A percentile compares a stretch with the other conserved stretches of the same genome.
phyloP scores from a whole-genome alignment of 495 filamentous ascomycete genomes.

The Talaromyces wortmannii region DNA sequence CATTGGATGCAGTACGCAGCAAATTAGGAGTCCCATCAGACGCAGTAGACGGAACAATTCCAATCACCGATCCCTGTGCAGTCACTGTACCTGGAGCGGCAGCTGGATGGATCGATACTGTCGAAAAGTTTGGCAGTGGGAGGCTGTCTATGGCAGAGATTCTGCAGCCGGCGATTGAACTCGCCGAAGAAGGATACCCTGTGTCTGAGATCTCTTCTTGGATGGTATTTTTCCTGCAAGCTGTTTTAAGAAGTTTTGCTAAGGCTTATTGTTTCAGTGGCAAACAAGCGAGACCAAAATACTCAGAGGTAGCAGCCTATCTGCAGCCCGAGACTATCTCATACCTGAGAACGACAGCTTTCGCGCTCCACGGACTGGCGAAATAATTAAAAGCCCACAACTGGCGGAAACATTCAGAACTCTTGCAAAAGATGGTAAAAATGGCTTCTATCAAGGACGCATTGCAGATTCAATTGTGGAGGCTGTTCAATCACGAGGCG shows the following conservation, averaged over 20 bases:
- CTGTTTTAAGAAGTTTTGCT: background rate
- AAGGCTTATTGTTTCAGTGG: constrained; percentile 48
- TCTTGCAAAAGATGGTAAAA: constrained; percentile 73
- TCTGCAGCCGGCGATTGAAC: constrained; percentile 71
- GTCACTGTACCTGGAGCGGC: constrained; percentile 85
- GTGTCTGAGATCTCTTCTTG: constrained; percentile 74
- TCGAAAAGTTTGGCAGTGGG: constrained; percentile 85
- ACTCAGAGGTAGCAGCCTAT: background rate
- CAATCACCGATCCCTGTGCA: constrained; percentile 68
- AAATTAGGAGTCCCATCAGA: constrained; percentile 60
- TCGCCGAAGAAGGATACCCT: constrained; percentile 84
- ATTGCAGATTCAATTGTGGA: constrained; percentile 77
- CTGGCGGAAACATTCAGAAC: constrained; percentile 76
- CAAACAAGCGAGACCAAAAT: constrained; percentile 36
- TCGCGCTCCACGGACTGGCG: constrained; percentile 68
- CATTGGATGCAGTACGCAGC: constrained; percentile 59
- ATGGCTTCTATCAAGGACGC: constrained; percentile 85
- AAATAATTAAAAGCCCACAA: constrained; percentile 78
- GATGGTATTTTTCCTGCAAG: constrained; percentile 46
- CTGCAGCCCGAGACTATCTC: constrained; percentile 54
- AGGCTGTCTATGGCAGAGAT: constrained; percentile 74
- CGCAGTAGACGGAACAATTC: constrained; percentile 56
- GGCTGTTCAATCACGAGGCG: constrained; percentile 67
- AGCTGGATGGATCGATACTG: constrained; percentile 87
- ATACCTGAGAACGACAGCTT: constrained; percentile 52